These are phyloP conservation scores for Glonium stellatum DNA, from an alignment of 495 filamentous ascomycete genomes.

Conservation along the genomic window DNA sequence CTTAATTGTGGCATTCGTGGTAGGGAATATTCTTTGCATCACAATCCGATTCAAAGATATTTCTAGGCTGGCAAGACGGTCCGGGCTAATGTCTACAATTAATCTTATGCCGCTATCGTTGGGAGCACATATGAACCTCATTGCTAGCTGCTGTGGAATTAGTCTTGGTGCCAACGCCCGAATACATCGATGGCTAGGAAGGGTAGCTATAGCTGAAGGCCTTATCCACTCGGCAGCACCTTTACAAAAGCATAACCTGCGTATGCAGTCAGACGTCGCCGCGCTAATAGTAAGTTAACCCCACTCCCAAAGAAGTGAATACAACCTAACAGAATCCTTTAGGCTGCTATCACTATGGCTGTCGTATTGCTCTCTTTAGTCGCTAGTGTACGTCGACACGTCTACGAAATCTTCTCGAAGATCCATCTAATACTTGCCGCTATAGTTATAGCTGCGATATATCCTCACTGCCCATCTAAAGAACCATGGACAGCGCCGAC, in stretches of 20 bases:
- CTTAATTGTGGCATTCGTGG: neutral
- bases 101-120: neutral
- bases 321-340: neutral
- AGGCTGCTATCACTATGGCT: neutral
- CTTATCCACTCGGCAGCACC: neutral
- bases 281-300: neutral
- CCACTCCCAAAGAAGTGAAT: neutral
- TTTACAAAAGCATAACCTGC: neutral
- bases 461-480: neutral
- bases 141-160: neutral
- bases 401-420: constrained; percentile 3
- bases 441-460: neutral
- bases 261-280: neutral
- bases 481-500: neutral
- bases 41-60: neutral
- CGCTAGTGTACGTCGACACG: neutral
- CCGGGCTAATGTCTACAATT: neutral
- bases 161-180: neutral
- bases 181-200: constrained; percentile 3
- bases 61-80: neutral
- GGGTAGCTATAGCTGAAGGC: constrained; percentile 1
- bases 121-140: neutral
- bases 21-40: neutral
- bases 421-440: neutral
- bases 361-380: neutral